These are phyloP conservation scores for Pyricularia sp. DNA, from an alignment of 2,329 filamentous ascomycete genomes.

Conservation along the genomic window DNA sequence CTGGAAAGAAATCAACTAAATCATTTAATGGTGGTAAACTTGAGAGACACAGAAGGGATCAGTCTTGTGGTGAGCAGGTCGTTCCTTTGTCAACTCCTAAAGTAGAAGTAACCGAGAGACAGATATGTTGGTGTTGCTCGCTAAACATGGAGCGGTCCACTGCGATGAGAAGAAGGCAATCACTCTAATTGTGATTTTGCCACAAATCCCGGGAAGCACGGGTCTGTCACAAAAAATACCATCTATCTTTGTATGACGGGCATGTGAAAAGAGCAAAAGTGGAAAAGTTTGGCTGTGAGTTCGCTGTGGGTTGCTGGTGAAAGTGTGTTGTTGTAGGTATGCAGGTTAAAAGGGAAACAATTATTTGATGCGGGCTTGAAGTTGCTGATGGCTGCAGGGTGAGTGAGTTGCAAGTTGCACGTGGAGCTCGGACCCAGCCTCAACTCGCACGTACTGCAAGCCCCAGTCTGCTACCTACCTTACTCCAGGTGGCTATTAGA, in stretches of 20 bases:
- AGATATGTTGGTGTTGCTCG: neutral
- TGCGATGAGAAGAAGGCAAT: neutral
- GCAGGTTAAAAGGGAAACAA: neutral
- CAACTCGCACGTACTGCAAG: neutral
- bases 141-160: neutral
- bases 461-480: no score
- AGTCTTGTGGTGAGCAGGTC: neutral
- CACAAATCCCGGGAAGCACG: neutral
- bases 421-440: slow-evolving; percentile 3
- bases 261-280: neutral
- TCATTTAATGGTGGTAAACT: neutral
- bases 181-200: neutral
- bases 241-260: neutral
- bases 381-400: neutral
- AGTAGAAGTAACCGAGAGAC: neutral
- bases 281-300: neutral
- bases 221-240: neutral
- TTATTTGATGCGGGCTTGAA: neutral
- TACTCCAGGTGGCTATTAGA: neutral
- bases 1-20: neutral
- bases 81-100: neutral
- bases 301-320: neutral
- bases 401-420: neutral
- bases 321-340: neutral
- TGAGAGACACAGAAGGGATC: neutral